A percentile compares a stretch with the other conserved stretches of the same genome.
Conservation (phyloP, 345 rosid genomes). For the Rhodomyrtus tomentosa region DNA sequence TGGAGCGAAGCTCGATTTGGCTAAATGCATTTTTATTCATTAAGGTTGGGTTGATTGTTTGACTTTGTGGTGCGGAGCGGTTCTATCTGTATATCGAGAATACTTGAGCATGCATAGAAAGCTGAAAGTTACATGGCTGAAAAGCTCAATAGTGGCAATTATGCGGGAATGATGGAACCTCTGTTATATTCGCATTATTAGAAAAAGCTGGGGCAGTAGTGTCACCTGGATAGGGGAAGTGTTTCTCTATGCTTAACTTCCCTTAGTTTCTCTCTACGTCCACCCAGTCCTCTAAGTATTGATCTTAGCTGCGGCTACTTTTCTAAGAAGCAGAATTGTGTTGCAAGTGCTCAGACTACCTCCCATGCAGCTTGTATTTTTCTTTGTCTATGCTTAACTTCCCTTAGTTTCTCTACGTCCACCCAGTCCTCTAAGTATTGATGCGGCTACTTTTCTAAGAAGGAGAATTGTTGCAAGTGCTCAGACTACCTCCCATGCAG, state of each 20-base stretch:
- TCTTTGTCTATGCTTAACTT: not conserved
- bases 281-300: not conserved
- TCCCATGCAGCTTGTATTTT: not conserved
- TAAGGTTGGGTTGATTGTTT: not conserved
- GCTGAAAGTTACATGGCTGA: not conserved
- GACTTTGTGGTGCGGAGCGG: not conserved
- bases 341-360: not conserved
- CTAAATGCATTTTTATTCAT: not conserved
- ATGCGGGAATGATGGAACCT: not conserved
- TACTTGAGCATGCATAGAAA: not conserved
- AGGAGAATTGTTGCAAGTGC: not conserved
- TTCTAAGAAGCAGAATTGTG: not conserved
- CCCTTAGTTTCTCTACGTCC: not conserved
- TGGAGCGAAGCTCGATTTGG: not conserved
- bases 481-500: not conserved
- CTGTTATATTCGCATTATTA: not conserved
- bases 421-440: not conserved
- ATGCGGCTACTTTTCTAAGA: not conserved
- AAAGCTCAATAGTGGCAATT: not conserved
- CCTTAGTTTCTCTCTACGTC: not conserved
- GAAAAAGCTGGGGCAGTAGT: not conserved
- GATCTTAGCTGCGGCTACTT: not conserved
- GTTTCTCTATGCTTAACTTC: not conserved
- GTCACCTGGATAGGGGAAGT: not conserved
- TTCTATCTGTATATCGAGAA: not conserved